Evolutionary conservation across 2,329 filamentous ascomycete genomes (phyloP).

Genomic region (Cytospora chrysosperma): DNA sequence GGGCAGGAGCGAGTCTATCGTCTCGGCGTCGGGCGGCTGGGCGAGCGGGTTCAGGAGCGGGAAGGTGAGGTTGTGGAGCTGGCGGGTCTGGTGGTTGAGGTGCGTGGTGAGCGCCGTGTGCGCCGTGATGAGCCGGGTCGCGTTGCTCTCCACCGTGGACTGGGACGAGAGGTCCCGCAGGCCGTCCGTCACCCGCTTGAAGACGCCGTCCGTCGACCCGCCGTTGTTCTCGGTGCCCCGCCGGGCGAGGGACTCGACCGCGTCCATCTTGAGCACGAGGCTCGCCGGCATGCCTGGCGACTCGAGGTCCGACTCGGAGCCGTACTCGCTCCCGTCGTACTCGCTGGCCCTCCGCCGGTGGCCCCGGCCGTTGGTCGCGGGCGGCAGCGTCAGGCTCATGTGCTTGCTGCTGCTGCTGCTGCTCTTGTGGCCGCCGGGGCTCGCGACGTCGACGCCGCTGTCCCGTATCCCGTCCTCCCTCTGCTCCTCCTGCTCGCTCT

Average conservation of each 20-base stretch:
- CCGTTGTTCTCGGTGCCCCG: conserved; percentile 66
- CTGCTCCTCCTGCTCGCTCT: conserved; percentile 23
- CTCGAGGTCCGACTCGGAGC: conserved; percentile 69
- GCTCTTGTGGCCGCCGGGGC: conserved; percentile 26
- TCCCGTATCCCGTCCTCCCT: conserved; percentile 37
- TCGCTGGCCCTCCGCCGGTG: conserved; percentile 56
- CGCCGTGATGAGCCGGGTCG: conserved; percentile 71
- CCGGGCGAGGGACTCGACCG: conserved; percentile 68
- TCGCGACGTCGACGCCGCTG: conserved; percentile 44
- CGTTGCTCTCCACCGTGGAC: conserved; percentile 68
- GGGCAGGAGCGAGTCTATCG: conserved; percentile 67
- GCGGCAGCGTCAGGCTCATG: conserved; percentile 45
- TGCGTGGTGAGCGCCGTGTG: conserved; percentile 74
- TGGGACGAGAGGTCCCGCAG: conserved; percentile 72
- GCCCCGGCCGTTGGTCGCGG: conserved; percentile 40
- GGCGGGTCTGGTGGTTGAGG: conserved; percentile 71
- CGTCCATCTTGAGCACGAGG: conserved; percentile 68
- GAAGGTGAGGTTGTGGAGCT: conserved; percentile 71
- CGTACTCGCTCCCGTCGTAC: conserved; percentile 74
- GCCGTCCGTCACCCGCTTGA: conserved; percentile 66
- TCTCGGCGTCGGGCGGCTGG: conserved; percentile 60
- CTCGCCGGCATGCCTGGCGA: conserved; percentile 65
- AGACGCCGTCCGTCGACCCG: conserved; percentile 63
- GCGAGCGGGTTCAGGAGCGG: conserved; percentile 68
- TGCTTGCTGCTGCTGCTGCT: conserved; percentile 34